Base-by-base conservation (phyloP, 2,329 filamentous ascomycete genomes). In the Thyridium curvatum region DNA sequence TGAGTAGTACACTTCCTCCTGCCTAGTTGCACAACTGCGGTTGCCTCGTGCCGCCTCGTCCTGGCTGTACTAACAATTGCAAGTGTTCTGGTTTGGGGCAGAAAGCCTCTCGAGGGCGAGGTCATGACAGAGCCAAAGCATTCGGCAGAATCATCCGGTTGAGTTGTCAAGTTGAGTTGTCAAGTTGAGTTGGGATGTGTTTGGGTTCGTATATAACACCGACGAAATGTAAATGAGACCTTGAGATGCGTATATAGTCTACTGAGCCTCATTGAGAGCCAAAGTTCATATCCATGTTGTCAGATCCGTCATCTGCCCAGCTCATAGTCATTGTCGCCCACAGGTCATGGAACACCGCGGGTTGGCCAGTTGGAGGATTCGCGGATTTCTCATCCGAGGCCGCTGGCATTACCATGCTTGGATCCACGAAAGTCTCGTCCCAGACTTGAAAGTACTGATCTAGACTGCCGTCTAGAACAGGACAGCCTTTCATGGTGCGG, bases 391-490 rank as follows among this genome's bases (percentile, higher is more conserved):
- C 32, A 32, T 21, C 15, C 15, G n/a, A 35, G 8, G 46, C 46
- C 5, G 30, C 35, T 12, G 34, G 35, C 12, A 32, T 32, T 6
- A 26, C 21, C 29, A 34, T 39, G 15, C 34, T 33, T 17, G 50
- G 41, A 34, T 36, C 48, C 12, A 45, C 36, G 40, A 46, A 62
- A 39, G 35, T 53, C 7, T 64, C 63, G 18, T 69, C 65, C 70
- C 71, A 74, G 17, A 61, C 48, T 0, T 63, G 56, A 18, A 71
- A 53, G 34, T 67, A 72, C 26, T 56, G 48, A n/a, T 71, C 64
- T 41, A 75, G 44, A 41, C 62, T 72, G 8, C 64, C 68, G 44
- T 76, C 71, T 31, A 74, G 54, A 66, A 76, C 70, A 12, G 72
- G 72, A 42, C 72, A 77, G 4, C 55, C 58, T 14, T 45, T 43